Conservation (phyloP, 345 rosid species). For the Aurinia saxatilis region DNA sequence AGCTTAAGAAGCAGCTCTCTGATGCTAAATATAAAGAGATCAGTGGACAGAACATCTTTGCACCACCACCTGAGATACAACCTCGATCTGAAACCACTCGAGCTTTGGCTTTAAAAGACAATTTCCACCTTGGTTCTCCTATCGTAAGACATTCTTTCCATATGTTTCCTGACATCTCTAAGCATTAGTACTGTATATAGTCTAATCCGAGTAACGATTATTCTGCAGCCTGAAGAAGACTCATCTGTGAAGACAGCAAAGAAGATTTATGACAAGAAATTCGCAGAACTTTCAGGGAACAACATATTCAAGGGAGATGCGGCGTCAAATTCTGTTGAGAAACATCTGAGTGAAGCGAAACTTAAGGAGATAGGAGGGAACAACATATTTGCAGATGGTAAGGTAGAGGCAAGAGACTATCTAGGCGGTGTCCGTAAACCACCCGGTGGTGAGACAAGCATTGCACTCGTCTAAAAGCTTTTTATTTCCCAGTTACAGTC, state of each 20-base stretch:
- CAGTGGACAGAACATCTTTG: constrained; percentile 90
- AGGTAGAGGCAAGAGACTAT: constrained; percentile 81
- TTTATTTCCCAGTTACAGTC: constrained; percentile 13
- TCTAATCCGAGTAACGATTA: neutral
- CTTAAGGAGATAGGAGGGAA: constrained; percentile 75
- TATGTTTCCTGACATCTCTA: neutral
- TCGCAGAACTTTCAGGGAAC: constrained; percentile 76
- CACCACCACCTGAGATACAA: constrained; percentile 89
- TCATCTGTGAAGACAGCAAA: constrained; percentile 63
- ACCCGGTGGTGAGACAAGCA: constrained; percentile 96
- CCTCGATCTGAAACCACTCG: constrained; percentile 68
- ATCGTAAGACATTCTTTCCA: neutral
- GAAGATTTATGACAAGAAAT: constrained; percentile 75
- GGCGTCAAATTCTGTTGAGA: constrained; percentile 49
- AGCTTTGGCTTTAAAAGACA: constrained; percentile 62
- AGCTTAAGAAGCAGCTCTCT: constrained; percentile 70
- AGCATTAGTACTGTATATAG: neutral
- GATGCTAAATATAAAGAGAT: constrained; percentile 90
- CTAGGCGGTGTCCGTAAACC: constrained; percentile 96
- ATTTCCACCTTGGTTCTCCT: constrained; percentile 50
- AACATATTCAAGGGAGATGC: constrained; percentile 75
- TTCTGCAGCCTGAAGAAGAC: constrained; percentile 48
- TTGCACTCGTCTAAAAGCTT: constrained; percentile 58
- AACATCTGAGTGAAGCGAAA: constrained; percentile 63
- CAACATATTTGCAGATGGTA: constrained; percentile 85